Conservation (phyloP, 768 basidiomycete species). For the Candolleomyces aberdarensis region DNA sequence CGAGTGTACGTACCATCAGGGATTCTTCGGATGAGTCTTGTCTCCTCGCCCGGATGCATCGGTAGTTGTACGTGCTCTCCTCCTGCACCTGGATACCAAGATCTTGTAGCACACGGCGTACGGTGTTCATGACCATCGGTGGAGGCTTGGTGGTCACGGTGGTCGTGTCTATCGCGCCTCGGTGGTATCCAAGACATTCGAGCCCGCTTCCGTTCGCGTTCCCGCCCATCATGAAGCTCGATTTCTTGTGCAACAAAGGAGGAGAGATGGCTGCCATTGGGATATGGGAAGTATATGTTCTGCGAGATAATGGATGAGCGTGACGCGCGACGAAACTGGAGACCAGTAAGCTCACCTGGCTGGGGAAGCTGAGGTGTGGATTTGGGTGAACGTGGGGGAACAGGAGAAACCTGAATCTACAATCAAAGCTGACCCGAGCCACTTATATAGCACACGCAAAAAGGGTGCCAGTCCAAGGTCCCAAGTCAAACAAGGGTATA, state of each 20-base stretch:
- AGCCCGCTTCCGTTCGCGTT: not conserved
- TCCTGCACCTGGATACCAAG: slow-evolving; percentile 82
- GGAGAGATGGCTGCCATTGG: not conserved
- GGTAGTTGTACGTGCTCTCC: slow-evolving; percentile 80
- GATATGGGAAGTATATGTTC: not conserved
- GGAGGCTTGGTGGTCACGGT: slow-evolving; percentile 79
- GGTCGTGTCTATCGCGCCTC: slow-evolving; percentile 85
- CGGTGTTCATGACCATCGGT: slow-evolving; percentile 69
- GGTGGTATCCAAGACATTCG: slow-evolving; percentile 43
- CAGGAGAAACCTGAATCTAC: not conserved
- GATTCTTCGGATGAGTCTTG: not conserved
- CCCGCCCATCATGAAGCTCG: slow-evolving; percentile 2
- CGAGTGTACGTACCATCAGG: not conserved
- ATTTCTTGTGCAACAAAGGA: not conserved
- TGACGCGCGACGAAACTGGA: not conserved
- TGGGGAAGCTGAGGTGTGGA: not conserved
- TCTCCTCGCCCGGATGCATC: slow-evolving; percentile 58
- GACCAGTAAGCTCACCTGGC: not conserved
- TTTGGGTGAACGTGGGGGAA: not conserved
- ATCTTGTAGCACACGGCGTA: slow-evolving; percentile 61
- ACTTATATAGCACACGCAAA: not conserved
- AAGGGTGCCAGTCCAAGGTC: not conserved
- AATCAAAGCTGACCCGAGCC: not conserved
- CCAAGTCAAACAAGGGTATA: not conserved
- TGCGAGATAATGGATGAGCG: not conserved